Evolutionary conservation across 2,329 filamentous ascomycete species (phyloP).

Genomic region (Penicillium sclerotigenum): DNA sequence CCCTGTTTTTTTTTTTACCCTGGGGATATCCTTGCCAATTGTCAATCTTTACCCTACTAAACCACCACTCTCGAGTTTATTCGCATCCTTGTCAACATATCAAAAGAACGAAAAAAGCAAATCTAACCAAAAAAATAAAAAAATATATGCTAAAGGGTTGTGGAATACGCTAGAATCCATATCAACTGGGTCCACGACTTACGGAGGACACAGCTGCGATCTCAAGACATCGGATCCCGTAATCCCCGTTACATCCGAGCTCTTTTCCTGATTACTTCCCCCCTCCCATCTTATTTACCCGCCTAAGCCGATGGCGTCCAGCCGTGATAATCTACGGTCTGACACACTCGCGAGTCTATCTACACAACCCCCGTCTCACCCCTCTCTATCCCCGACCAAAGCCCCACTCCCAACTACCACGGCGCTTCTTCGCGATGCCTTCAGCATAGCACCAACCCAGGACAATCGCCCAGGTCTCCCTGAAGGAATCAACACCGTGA

Average conservation of each 20-base stretch:
- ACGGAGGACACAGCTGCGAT: slow-evolving; percentile 4
- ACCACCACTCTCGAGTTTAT: background rate
- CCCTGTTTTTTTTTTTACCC: background rate
- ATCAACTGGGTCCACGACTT: slow-evolving; percentile 5
- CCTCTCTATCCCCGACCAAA: slow-evolving; percentile 19
- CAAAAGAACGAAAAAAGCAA: background rate
- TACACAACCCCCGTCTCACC: slow-evolving; percentile 13
- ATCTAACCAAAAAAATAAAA: background rate
- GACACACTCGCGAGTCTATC: slow-evolving; percentile 16
- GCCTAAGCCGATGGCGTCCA: slow-evolving; percentile 22
- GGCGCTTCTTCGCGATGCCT: slow-evolving; percentile 43
- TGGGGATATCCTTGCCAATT: background rate
- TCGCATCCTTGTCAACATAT: background rate
- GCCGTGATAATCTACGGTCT: slow-evolving; percentile 16
- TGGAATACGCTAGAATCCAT: slow-evolving; percentile 9
- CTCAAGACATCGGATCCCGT: slow-evolving; percentile 11
- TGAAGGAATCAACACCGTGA: slow-evolving; percentile 18
- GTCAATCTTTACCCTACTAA: background rate
- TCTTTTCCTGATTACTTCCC: slow-evolving; percentile 8
- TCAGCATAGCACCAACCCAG: slow-evolving; percentile 42
- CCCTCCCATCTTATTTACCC: slow-evolving; percentile 19
- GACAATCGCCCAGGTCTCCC: slow-evolving; percentile 28
- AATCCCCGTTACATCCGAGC: slow-evolving; percentile 34
- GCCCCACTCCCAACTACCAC: slow-evolving; percentile 32
- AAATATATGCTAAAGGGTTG: background rate